Evolutionary conservation across 208 protist genomes (phyloP).

Genomic region (Borovskyia barvae): DNA sequence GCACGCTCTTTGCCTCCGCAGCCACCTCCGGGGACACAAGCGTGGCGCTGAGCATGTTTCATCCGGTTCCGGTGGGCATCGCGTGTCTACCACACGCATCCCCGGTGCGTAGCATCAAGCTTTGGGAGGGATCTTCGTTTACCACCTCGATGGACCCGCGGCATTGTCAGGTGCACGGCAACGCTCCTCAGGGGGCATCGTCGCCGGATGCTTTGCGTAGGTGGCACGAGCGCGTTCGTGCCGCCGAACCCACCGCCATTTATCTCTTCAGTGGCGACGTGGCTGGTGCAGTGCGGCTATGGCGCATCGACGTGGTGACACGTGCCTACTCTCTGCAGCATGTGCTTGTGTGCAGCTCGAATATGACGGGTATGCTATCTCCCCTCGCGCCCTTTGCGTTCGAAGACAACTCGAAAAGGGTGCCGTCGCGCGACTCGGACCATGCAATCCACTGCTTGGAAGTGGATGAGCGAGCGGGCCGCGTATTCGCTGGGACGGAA

Average conservation of each 20-base stretch:
- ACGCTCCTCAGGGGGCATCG: neutral
- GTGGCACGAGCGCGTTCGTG: slow-evolving; percentile 16
- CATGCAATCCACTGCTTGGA: slow-evolving; percentile 52
- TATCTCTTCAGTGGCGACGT: slow-evolving; percentile 76
- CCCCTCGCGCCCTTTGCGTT: slow-evolving; percentile 38
- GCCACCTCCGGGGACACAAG: slow-evolving; percentile 25
- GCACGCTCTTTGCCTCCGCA: slow-evolving; percentile 50
- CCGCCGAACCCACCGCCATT: slow-evolving; percentile 42
- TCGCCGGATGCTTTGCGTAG: slow-evolving; percentile 6
- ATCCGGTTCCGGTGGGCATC: slow-evolving; percentile 40
- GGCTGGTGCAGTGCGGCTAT: slow-evolving; percentile 59
- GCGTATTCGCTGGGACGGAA: slow-evolving; percentile 60
- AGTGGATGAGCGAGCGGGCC: slow-evolving; percentile 39
- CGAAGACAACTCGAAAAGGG: slow-evolving; percentile 29
- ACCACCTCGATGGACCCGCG: neutral
- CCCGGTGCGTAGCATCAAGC: slow-evolving; percentile 39
- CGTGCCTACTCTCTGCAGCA: slow-evolving; percentile 38
- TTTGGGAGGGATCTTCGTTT: slow-evolving; percentile 71
- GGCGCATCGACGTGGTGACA: slow-evolving; percentile 59
- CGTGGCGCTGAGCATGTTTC: slow-evolving; percentile 67
- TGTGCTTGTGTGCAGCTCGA: slow-evolving; percentile 52
- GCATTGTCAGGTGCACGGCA: neutral
- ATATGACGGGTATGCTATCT: slow-evolving; percentile 26
- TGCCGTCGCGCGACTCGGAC: slow-evolving; percentile 23
- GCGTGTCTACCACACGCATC: slow-evolving; percentile 44